Evolutionary conservation across 345 rosid species (phyloP), one percentile per base, ranked within the genome.

Genomic region (Murraya koenigii): DNA sequence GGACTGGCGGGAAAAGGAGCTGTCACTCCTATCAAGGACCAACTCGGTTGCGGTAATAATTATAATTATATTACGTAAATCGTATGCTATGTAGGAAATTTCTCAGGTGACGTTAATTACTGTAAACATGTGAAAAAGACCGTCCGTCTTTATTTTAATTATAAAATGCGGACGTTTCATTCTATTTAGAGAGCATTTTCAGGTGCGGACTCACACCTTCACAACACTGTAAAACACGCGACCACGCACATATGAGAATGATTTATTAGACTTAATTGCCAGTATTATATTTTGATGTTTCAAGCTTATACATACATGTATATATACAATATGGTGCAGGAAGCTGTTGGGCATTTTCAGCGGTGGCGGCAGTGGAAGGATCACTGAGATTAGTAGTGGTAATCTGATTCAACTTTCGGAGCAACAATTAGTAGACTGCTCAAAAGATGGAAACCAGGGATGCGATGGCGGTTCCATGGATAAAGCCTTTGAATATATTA

Each of bases 391-490:
- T 13, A 81, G 55, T 30, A 75, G 80, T 1, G 86, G 81, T 1
- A 49, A 70, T 7, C 72, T 88, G 14, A 32, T 84, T 6, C 74
- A 75, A 0, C 47, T 90, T n/a, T 92, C 94, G 0, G 91, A 88
- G 75, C 93, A 92, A 69, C 88, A 92, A 71, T 80, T 92, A 33
- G 76, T 90, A 20, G 90, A 89, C 8, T 90, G 91, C 54, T 81
- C 66, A 67, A 81, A 71, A 11, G 69, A 66, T 20, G 70, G 70
- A 6, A 89, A 84, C 15, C 49, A 79, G 15, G 94, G 91, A 70
- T 90, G 90, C 64, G 22, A 9, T 0, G 85, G 87, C 14, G 85
- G 85, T 28, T 52, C 38, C 8, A 66, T 77, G 86, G 79, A 79
- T 6, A 63, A 76, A n/a, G 87, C 87, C 8, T 83, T 84, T 9